A percentile compares a stretch with the other conserved stretches of the same genome.
These are phyloP conservation scores for Coffea eugenioides DNA, from an alignment of 257 asterid species.

Conservation along the genomic window DNA sequence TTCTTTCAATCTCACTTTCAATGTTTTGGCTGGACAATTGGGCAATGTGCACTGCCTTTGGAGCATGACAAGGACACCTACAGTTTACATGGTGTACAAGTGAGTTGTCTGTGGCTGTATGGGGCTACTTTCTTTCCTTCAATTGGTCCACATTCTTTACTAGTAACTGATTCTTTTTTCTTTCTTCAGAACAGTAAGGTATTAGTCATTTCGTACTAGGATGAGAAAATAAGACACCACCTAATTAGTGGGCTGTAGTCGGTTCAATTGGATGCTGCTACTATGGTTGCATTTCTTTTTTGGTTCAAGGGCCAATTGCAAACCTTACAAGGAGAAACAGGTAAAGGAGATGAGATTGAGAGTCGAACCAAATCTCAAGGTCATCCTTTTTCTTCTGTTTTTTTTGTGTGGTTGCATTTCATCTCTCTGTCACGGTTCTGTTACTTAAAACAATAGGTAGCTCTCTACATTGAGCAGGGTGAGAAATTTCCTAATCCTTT, in stretches of 20 bases:
- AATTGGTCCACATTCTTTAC: conserved; percentile 17
- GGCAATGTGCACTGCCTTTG: neutral
- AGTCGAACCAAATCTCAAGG: no score
- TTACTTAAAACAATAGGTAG: neutral
- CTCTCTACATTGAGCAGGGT: neutral
- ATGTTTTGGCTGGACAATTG: conserved; percentile 3
- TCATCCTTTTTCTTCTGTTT: no score
- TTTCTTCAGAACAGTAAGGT: neutral
- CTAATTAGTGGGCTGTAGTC: neutral
- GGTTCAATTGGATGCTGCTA: neutral
- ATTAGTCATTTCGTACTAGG: neutral
- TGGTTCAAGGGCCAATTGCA: no score
- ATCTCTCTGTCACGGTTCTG: no score
- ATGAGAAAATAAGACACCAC: no score
- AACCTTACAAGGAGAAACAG: no score
- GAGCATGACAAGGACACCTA: conserved; percentile 18
- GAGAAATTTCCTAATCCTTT: neutral
- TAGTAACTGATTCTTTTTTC: neutral
- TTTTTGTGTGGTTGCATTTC: neutral
- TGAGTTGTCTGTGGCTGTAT: conserved; percentile 45
- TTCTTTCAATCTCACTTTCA: conserved; percentile 15
- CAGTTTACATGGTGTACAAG: conserved; percentile 14
- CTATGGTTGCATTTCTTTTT: no score
- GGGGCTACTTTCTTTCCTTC: conserved; percentile 19
- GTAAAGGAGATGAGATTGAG: no score